Conservation (phyloP, 306 rosid genomes). For the Canavalia gladiata region DNA sequence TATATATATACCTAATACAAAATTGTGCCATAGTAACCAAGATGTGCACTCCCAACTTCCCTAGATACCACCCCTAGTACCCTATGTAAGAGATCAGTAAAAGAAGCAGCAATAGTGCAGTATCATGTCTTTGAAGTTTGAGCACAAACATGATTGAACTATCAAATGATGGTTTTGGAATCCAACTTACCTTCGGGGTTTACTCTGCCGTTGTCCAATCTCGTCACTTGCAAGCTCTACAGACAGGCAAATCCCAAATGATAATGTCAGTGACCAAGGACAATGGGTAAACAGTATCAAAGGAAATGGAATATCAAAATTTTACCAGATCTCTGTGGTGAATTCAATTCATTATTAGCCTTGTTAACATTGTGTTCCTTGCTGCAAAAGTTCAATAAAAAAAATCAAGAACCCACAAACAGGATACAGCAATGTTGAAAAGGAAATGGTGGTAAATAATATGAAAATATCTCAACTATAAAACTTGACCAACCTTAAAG, state of each 20-base stretch:
- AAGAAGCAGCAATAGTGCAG: not conserved
- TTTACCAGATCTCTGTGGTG: constrained; percentile 74
- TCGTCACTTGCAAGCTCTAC: constrained; percentile 79
- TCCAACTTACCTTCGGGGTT: constrained; percentile 84
- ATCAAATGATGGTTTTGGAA: not conserved
- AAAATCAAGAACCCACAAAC: constrained; percentile 32
- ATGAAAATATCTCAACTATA: constrained; percentile 8
- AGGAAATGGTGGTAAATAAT: not conserved
- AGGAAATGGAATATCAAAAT: constrained; percentile 12
- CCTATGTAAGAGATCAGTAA: not conserved
- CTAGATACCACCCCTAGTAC: not conserved
- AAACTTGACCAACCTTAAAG: constrained; percentile 56
- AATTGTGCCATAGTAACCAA: not conserved
- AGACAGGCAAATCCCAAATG: constrained; percentile 18
- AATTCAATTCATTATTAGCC: constrained; percentile 67
- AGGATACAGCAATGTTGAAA: not conserved
- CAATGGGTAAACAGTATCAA: constrained; percentile 6
- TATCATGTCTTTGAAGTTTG: not conserved
- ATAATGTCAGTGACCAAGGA: not conserved
- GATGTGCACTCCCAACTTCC: constrained; percentile 6
- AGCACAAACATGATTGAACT: too few species aligned
- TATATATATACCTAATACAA: not conserved
- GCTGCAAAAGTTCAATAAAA: constrained; percentile 57
- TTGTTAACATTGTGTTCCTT: constrained; percentile 66
- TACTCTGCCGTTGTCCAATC: constrained; percentile 85